Evolutionary conservation across 352 stramenopile genomes (phyloP).

Genomic region (Pythium sukuiense): DNA sequence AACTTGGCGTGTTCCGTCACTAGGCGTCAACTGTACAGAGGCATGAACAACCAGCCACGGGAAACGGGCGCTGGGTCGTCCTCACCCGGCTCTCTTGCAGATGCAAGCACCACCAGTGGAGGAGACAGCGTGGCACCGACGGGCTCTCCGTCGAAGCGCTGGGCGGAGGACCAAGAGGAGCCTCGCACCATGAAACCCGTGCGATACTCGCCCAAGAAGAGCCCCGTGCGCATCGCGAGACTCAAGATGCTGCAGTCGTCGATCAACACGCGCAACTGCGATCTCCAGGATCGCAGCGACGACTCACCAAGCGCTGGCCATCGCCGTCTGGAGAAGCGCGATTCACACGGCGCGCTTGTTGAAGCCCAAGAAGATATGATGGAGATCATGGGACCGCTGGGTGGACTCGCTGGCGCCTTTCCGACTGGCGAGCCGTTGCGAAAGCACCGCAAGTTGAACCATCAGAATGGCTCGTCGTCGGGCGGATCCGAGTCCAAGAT

Average conservation of each 20-base stretch:
- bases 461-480: constrained; percentile 4
- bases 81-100: not conserved
- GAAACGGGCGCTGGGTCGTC: not conserved
- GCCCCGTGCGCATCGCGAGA: constrained; percentile 66
- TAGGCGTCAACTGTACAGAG: not conserved
- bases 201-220: constrained; percentile 58
- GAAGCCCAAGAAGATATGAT: constrained; percentile 48
- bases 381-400: constrained; percentile 70
- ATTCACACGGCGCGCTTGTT: constrained; percentile 30
- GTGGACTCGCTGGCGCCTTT: constrained; percentile 51
- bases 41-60: constrained; percentile 9
- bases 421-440: constrained; percentile 22
- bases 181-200: constrained; percentile 21
- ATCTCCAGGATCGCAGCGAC: constrained; percentile 48
- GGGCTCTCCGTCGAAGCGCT: constrained; percentile 33
- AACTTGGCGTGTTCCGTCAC: not conserved
- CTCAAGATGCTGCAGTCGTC: constrained; percentile 84
- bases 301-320: not conserved
- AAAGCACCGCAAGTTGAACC: constrained; percentile 36
- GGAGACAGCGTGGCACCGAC: constrained; percentile 5
- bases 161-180: constrained; percentile 6
- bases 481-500: constrained; percentile 16
- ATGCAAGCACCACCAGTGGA: not conserved
- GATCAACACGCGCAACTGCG: constrained; percentile 79
- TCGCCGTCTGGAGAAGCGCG: constrained; percentile 21